phyloP scores from a whole-genome alignment of 371 early-diverging fungal species.

The Zopfochytrium polystomum region DNA sequence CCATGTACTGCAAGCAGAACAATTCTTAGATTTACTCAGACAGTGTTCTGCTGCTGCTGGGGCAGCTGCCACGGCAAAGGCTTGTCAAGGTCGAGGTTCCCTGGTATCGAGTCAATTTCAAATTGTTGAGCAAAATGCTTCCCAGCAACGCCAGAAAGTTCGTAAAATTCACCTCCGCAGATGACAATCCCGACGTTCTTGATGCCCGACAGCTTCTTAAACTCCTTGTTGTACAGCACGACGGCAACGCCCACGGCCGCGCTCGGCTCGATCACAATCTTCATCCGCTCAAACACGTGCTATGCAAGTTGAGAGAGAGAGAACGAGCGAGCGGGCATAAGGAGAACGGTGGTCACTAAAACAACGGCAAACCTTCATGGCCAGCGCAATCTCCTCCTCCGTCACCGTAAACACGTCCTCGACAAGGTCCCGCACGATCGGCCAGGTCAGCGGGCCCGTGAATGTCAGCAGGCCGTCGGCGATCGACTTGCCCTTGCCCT shows the following conservation, averaged over 20 bases:
- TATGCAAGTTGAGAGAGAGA: too few species aligned
- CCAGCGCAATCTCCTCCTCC: constrained; percentile 50
- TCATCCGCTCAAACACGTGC: constrained; percentile 56
- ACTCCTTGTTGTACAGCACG: constrained; percentile 40
- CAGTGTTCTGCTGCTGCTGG: too few species aligned
- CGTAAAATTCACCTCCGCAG: constrained; percentile 25
- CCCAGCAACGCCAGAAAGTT: too few species aligned
- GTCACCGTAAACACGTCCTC: constrained; percentile 56
- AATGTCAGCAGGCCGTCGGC: constrained; percentile 34
- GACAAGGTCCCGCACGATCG: constrained; percentile 43
- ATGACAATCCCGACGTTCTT: constrained; percentile 29
- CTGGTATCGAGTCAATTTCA: too few species aligned
- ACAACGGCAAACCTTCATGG: constrained; percentile 51
- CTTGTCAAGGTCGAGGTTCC: constrained; percentile 16
- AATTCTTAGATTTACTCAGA: too few species aligned
- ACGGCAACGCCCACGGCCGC: constrained; percentile 52
- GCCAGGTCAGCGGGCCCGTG: constrained; percentile 47
- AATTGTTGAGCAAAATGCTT: too few species aligned
- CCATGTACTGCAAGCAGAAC: too few species aligned
- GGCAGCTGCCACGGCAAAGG: constrained; percentile 20
- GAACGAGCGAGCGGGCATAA: too few species aligned
- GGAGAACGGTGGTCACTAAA: too few species aligned
- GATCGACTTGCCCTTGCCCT: constrained; percentile 15
- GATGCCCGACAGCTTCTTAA: constrained; percentile 14
- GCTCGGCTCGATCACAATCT: constrained; percentile 56